Base-by-base conservation (phyloP, 352 stramenopile genomes). In the Phytophthora lateralis region DNA sequence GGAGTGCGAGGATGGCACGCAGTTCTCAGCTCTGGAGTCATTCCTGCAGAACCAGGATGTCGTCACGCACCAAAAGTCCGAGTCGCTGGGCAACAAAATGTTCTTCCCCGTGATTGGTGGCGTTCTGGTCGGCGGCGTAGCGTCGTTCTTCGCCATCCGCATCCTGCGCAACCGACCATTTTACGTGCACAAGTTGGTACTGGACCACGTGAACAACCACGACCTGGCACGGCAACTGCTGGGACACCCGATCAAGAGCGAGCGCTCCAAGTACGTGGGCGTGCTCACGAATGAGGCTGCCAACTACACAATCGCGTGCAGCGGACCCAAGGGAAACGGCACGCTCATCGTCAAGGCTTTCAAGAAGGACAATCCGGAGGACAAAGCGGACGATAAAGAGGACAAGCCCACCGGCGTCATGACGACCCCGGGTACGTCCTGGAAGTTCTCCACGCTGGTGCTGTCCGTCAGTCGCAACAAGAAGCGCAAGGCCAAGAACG, bases 111-210 rank as follows among this genome's bases (percentile, higher is more conserved):
- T 87, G 4, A 71, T 90, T 17, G 58, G 69, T 21, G 83, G 83
- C 47, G 77, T 90, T 2, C 29, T 92, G 7, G 78, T 92, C 43
- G 83, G 83, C 15, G 81, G 83, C 21, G 55, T 92, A 14, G 71
- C 76, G 18, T 86, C 80, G 27, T 92, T 90, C 66, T 80, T 90
- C 32, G 60, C 84, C 20, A 89, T 92, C 52, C 83, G 83, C 20
- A 89, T 92, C 51, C 56, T 92, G 35, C 83, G 79, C 55, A 90
- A 90, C 60, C 78, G 80, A 44, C 77, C 83, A 48, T 88, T 85
- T 55, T 92, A 92, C 75, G 80, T 90, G 62, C 83, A 90, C 75
- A 92, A 90, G 42, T 55, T 92, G 27, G 83, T 86, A 45, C 60
- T 92, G 20, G 83, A 90, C 55, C 81, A 85, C 37, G 78, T 89